Base-by-base conservation (phyloP, 495 filamentous ascomycete genomes). In the Penicillium cinerascens region DNA sequence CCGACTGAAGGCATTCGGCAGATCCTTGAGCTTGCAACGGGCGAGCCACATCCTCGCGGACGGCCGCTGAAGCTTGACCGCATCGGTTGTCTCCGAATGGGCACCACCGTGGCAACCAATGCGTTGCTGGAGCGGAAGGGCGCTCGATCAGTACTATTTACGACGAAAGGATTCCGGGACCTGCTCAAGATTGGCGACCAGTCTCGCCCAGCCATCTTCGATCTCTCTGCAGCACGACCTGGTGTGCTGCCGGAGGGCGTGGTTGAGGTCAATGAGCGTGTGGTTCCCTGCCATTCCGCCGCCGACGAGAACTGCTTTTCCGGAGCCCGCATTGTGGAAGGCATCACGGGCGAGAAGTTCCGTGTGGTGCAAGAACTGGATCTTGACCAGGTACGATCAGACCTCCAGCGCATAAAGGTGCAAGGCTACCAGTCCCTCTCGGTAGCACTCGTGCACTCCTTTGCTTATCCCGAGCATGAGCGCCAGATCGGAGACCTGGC, bases 41-140 rank as follows among this genome's bases (percentile, higher is more conserved):
- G 81, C 36, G 74, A 82, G 42, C 79, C 91, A 37, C 87, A 93
- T 25, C 88, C 90, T 0, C 82, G 92, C 16, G 92, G 91, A 15
- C 74, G 89, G 65, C 80, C 90, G 0, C 68, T 97, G 25, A 90
- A 96, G 67, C 95, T 92, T 2, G 82, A 86, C 35, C 64, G 63
- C 23, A 97, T 98, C 59, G 85, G 90, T 47, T 88, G 85, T 37
- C 88, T 93, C 49, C 85, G 89, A 44, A 92, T 95, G 89, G 89
- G 89, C 25, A 95, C 89, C 17, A 95, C 89, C 2, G 89, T 95
- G 22, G 89, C 89, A 0, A 95, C 89, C 13, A 95, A 95, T 66
- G 89, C 89, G n/a, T 70, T 98, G 49, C 76, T 98, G 1, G 95
- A 98, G 70, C 73, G 93, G 51, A 98, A 97, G 70, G 93, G 93